Evolutionary conservation across 495 filamentous ascomycete species (phyloP).

Genomic region (Xanthoparmelia taractica): DNA sequence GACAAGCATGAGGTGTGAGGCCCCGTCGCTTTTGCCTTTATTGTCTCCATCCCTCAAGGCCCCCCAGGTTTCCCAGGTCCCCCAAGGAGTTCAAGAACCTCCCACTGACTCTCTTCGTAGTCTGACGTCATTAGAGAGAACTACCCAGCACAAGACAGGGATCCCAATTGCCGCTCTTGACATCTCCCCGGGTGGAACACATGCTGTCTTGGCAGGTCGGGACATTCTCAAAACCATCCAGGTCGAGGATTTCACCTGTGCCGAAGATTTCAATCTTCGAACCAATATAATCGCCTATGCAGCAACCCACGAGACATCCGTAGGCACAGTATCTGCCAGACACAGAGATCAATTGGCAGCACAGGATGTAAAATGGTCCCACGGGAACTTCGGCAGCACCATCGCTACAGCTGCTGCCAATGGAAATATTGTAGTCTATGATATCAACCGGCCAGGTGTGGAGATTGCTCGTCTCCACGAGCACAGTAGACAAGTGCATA

Average conservation of each 20-base stretch:
- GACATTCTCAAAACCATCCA: constrained; percentile 78
- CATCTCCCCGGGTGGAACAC: constrained; percentile 64
- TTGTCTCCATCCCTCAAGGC: constrained; percentile 2
- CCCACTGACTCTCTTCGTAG: constrained; percentile 28
- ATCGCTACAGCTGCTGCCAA: constrained; percentile 80
- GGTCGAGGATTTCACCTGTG: constrained; percentile 59
- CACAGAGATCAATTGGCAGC: constrained; percentile 70
- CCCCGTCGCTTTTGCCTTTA: constrained; percentile 2
- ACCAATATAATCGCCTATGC: constrained; percentile 64
- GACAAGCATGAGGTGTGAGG: constrained; percentile 19
- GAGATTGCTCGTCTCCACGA: constrained; percentile 74
- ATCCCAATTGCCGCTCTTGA: constrained; percentile 69
- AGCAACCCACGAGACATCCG: constrained; percentile 48
- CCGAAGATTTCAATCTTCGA: constrained; percentile 74
- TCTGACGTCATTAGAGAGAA: constrained; percentile 63
- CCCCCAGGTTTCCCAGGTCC: constrained; percentile 8
- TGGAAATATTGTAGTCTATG: constrained; percentile 81
- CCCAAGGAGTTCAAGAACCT: constrained; percentile 1
- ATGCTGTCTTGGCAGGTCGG: constrained; percentile 72
- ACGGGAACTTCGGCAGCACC: constrained; percentile 53
- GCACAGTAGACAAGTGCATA: constrained; percentile 86
- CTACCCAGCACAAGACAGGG: constrained; percentile 57
- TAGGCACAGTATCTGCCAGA: constrained; percentile 43
- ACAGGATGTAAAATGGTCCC: constrained; percentile 79
- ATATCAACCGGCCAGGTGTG: constrained; percentile 63